A percentile compares a stretch with the other conserved stretches of the same genome.
These are phyloP conservation scores for Neurospora sublineolata DNA, from an alignment of 495 filamentous ascomycete species.

Conservation along the genomic window DNA sequence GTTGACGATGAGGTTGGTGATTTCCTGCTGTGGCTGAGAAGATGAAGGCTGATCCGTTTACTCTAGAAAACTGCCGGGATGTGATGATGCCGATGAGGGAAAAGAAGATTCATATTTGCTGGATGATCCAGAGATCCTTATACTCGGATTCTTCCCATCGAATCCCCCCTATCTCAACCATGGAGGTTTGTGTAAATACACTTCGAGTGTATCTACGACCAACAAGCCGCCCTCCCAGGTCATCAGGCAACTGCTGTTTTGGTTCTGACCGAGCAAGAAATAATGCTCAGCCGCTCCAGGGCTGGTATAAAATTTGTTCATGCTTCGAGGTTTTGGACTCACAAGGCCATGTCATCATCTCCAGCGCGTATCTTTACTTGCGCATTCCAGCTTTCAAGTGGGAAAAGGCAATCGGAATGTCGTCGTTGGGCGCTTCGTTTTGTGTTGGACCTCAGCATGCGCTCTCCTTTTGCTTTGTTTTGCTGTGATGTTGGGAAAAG, in stretches of 20 bases:
- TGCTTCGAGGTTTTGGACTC: not conserved
- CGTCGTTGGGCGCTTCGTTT: not conserved
- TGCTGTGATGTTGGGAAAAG: not conserved
- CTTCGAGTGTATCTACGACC: not conserved
- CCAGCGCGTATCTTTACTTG: not conserved
- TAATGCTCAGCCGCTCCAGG: not conserved
- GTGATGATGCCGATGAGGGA: not conserved
- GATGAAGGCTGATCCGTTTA: not conserved
- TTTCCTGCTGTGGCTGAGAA: not conserved
- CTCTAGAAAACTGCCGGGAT: not conserved
- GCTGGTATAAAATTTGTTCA: not conserved
- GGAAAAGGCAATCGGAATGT: not conserved
- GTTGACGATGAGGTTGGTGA: not conserved
- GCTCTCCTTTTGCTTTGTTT: not conserved
- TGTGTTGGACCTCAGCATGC: not conserved
- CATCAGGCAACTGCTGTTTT: not conserved
- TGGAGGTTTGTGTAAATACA: not conserved
- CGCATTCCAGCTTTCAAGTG: not conserved
- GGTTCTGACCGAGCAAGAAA: not conserved
- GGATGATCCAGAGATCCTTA: not conserved
- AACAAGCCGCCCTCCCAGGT: not conserved
- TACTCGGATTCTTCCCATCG: not conserved
- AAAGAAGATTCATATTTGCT: not conserved
- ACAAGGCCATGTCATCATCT: not conserved
- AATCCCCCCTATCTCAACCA: not conserved